These are phyloP conservation scores for Pichia terricola DNA, from an alignment of 1,139 yeast genomes.

Conservation along the genomic window DNA sequence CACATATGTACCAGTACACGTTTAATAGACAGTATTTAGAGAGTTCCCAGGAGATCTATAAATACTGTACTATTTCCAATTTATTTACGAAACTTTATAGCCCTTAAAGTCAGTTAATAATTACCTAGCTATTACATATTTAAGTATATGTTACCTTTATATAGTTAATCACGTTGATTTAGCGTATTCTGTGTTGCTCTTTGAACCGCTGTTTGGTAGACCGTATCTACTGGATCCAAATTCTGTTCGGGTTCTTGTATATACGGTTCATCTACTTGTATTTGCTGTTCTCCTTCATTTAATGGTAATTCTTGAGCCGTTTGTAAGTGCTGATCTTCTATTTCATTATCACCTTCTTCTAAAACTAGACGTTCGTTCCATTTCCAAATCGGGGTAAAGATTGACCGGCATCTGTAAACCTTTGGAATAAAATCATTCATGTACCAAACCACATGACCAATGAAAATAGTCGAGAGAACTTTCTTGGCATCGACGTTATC, in stretches of 20 bases:
- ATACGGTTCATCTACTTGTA: background rate
- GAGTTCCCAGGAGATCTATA: too few relatives aligned
- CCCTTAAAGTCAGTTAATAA: too few relatives aligned
- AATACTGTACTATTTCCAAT: too few relatives aligned
- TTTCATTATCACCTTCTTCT: background rate
- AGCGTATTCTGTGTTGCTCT: conserved; percentile 4
- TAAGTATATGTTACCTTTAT: too few relatives aligned
- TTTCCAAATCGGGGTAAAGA: conserved; percentile 24
- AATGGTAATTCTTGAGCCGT: background rate
- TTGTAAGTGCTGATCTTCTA: background rate
- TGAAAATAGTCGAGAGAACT: conserved; percentile 29
- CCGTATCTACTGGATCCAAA: too few relatives aligned
- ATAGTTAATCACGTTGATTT: background rate
- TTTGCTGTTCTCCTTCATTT: background rate
- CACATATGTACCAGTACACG: too few relatives aligned
- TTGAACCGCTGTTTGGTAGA: background rate
- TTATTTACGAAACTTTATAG: too few relatives aligned
- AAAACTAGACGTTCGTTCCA: conserved; percentile 10
- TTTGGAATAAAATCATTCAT: conserved; percentile 35
- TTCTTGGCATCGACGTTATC: conserved; percentile 1
- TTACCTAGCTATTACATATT: too few relatives aligned
- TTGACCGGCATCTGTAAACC: conserved; percentile 24
- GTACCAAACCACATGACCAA: conserved; percentile 36
- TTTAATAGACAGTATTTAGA: too few relatives aligned
- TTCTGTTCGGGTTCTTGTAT: background rate